Percentiles rank a stretch among this genome's conserved stretches.
phyloP scores from a whole-genome alignment of 352 stramenopile species.

The Globisporangium canariense region DNA sequence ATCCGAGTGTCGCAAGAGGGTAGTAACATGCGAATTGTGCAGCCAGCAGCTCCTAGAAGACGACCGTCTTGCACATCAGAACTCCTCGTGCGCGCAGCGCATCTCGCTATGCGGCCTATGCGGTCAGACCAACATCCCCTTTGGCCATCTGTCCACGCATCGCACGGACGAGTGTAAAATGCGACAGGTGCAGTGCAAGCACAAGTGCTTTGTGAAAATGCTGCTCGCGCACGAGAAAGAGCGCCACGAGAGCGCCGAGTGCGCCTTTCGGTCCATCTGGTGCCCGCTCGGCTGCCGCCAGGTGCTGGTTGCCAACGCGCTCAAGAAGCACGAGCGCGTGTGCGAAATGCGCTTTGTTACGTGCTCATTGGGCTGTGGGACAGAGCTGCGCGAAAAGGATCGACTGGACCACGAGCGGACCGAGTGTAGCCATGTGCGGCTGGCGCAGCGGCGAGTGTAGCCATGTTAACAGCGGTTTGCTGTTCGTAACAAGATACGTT shows the following conservation, averaged over 20 bases:
- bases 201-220: constrained; percentile 42
- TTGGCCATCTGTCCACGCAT: constrained; percentile 34
- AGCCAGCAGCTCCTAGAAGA: constrained; percentile 30
- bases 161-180: constrained; percentile 50
- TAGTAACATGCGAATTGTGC: constrained; percentile 38
- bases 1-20: constrained; percentile 43
- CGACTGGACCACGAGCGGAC: constrained; percentile 43
- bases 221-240: constrained; percentile 57
- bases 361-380: constrained; percentile 52
- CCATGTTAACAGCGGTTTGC: constrained; percentile 6
- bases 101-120: constrained; percentile 55
- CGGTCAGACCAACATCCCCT: constrained; percentile 34
- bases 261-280: constrained; percentile 50
- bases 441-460: neutral
- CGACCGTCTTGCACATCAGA: constrained; percentile 31
- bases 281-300: constrained; percentile 64
- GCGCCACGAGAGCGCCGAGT: constrained; percentile 61
- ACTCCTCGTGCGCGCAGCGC: constrained; percentile 33
- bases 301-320: constrained; percentile 41
- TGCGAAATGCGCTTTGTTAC: constrained; percentile 63
- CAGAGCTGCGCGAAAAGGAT: constrained; percentile 59
- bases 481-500: neutral
- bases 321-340: constrained; percentile 47
- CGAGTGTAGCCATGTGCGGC: constrained; percentile 4
- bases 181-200: constrained; percentile 50